Evolutionary conservation across 352 stramenopile species (phyloP).

Genomic region (Phytophthora podocarpi): DNA sequence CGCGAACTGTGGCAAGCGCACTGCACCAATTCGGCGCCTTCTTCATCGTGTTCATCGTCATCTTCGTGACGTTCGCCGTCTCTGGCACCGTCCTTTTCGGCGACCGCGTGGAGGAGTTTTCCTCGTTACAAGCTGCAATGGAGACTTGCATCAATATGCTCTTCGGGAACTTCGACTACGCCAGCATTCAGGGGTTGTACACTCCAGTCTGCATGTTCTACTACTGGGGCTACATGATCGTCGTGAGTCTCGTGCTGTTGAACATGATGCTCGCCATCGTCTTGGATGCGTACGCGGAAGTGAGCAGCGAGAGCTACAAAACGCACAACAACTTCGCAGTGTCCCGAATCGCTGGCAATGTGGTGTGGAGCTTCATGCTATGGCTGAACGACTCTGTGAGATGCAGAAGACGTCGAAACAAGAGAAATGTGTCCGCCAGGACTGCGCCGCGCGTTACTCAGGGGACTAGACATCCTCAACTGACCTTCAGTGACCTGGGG

Average conservation of each 20-base stretch:
- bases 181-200: slow-evolving; percentile 47
- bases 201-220: slow-evolving; percentile 54
- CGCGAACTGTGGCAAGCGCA: slow-evolving; percentile 33
- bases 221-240: slow-evolving; percentile 72
- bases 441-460: background rate
- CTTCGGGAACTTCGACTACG: slow-evolving; percentile 69
- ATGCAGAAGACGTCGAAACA: background rate
- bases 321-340: slow-evolving; percentile 28
- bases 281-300: slow-evolving; percentile 32
- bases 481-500: slow-evolving; percentile 7
- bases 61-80: slow-evolving; percentile 58
- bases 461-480: background rate
- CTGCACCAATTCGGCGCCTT: slow-evolving; percentile 58
- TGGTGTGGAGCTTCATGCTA: slow-evolving; percentile 20
- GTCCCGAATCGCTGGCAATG: slow-evolving; percentile 32
- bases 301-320: slow-evolving; percentile 40
- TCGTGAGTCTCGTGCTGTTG: slow-evolving; percentile 55
- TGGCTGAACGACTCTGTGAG: slow-evolving; percentile 11
- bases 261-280: slow-evolving; percentile 83
- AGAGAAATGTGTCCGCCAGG: slow-evolving; percentile 9
- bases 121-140: slow-evolving; percentile 44
- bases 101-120: slow-evolving; percentile 52
- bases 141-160: slow-evolving; percentile 73
- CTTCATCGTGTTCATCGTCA: slow-evolving; percentile 62
- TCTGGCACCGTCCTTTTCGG: slow-evolving; percentile 63